Evolutionary conservation across 306 rosid genomes (phyloP).

Genomic region (Erythrophleum fordii): DNA sequence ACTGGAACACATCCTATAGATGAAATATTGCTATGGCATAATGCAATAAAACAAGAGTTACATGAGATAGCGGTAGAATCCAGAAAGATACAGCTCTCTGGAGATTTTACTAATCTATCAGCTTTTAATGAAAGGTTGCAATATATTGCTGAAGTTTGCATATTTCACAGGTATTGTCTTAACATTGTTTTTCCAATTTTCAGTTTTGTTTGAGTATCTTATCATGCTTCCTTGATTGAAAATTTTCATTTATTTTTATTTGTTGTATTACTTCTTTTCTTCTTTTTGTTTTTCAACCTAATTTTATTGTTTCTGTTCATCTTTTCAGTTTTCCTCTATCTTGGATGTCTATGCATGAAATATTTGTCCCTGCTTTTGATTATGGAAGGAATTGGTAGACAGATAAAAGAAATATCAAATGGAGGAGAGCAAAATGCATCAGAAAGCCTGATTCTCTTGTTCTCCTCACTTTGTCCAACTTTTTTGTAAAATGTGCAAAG

Average conservation of each 20-base stretch:
- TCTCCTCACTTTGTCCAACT: neutral
- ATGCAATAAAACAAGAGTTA: conserved; percentile 88
- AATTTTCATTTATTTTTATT: conserved; percentile 21
- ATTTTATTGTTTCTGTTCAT: neutral
- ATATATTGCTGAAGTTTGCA: conserved; percentile 97
- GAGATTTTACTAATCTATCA: conserved; percentile 79
- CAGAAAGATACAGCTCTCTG: conserved; percentile 57
- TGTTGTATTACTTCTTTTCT: conserved; percentile 13
- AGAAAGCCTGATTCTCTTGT: neutral
- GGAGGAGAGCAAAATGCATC: neutral
- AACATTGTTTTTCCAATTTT: conserved; percentile 30
- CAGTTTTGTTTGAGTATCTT: conserved; percentile 25
- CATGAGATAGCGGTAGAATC: conserved; percentile 78
- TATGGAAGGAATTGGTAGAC: neutral
- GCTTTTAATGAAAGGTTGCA: conserved; percentile 91
- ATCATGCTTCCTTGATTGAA: conserved; percentile 32
- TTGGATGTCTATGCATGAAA: neutral
- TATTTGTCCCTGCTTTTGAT: neutral
- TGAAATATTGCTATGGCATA: conserved; percentile 97
- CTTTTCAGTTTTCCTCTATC: neutral
- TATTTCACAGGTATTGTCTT: conserved; percentile 84
- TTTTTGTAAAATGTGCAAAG: neutral
- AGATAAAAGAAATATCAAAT: neutral
- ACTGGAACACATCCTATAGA: conserved; percentile 80
- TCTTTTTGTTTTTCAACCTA: neutral